Percentiles rank a stretch among this genome's conserved stretches.
Conservation (phyloP, 306 rosid genomes). For the Pachyrhizus erosus region DNA sequence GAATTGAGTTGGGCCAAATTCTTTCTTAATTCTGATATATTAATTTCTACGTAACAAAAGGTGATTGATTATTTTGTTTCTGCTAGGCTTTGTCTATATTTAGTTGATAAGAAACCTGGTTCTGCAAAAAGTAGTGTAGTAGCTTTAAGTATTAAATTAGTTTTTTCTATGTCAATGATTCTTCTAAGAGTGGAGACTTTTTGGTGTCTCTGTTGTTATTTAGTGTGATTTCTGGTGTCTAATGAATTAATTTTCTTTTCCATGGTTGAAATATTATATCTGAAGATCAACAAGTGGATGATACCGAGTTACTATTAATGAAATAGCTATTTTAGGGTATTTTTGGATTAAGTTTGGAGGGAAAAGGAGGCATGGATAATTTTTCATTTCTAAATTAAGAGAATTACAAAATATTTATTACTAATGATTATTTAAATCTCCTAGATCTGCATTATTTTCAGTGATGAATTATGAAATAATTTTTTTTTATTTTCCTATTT, state of each 20-base stretch:
- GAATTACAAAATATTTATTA: conserved; percentile 5
- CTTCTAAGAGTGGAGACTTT: not conserved
- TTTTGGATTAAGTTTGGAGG: conserved; percentile 4
- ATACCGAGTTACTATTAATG: not conserved
- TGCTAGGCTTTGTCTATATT: conserved; percentile 9
- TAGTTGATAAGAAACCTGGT: conserved; percentile 25
- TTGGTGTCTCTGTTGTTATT: not conserved
- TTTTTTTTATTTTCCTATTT: conserved; percentile 13
- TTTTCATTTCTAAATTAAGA: not conserved
- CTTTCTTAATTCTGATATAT: not conserved
- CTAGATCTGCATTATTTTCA: conserved; percentile 32
- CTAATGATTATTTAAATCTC: not conserved
- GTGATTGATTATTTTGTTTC: conserved; percentile 5
- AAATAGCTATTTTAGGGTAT: conserved; percentile 1
- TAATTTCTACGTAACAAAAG: not conserved
- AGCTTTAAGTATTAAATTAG: not conserved
- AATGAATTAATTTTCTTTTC: not conserved
- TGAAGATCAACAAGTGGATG: not conserved
- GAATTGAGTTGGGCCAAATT: not conserved
- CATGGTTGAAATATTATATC: not conserved
- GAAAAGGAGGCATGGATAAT: not conserved
- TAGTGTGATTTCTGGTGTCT: not conserved
- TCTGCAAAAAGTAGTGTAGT: not conserved
- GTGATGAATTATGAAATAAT: conserved; percentile 17
- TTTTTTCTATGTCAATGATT: not conserved